These are phyloP conservation scores for Trichothecium roseum DNA, from an alignment of 2,329 filamentous ascomycete genomes.

Conservation along the genomic window DNA sequence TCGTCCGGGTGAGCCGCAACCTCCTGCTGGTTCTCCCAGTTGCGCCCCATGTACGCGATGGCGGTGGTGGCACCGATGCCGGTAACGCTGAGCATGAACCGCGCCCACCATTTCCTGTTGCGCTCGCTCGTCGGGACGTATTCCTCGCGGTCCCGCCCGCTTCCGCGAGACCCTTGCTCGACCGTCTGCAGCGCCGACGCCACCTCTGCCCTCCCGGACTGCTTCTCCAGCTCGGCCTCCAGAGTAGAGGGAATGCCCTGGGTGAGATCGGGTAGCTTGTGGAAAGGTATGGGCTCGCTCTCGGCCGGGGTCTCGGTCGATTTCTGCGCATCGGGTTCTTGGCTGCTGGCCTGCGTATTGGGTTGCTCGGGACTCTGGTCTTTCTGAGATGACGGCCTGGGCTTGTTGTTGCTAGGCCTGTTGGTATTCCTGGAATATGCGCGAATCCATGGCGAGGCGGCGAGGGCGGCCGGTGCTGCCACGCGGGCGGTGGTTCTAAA, in stretches of 20 bases:
- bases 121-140: conserved; percentile 89
- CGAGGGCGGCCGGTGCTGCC: conserved; percentile 9
- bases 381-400: conserved; percentile 10
- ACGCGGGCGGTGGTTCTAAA: conserved; percentile 6
- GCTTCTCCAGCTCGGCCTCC: conserved; percentile 56
- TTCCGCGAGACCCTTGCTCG: conserved; percentile 22
- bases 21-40: conserved; percentile 80
- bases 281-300: conserved; percentile 37
- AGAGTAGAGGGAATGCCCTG: conserved; percentile 89
- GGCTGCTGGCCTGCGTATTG: not conserved
- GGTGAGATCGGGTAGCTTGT: conserved; percentile 81
- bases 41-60: conserved; percentile 69
- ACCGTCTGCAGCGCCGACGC: conserved; percentile 21
- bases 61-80: conserved; percentile 45
- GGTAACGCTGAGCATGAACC: conserved; percentile 58
- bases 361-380: conserved; percentile 2
- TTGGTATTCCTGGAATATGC: conserved; percentile 14
- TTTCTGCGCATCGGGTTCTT: conserved; percentile 10
- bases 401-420: conserved; percentile 1
- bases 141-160: conserved; percentile 47
- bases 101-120: conserved; percentile 65
- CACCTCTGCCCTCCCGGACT: conserved; percentile 19
- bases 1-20: conserved; percentile 57
- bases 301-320: conserved; percentile 14
- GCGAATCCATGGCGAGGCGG: conserved; percentile 17